Base-by-base conservation (phyloP, 805 yeast species). In the Starmerella gropengiesseri region DNA sequence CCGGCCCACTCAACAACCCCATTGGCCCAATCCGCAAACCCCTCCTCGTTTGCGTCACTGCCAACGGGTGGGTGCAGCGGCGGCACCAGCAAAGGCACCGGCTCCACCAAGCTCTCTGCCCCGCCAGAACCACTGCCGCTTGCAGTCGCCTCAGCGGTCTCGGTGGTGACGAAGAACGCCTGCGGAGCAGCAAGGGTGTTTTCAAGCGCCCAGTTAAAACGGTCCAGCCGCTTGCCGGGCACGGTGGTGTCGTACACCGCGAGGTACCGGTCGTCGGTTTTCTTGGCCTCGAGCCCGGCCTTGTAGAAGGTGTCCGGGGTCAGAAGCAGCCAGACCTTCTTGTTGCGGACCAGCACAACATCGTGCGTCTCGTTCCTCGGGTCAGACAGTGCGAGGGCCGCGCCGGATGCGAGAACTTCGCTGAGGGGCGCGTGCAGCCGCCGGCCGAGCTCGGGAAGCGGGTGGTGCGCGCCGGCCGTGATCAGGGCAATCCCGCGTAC, bases 1-100 rank as follows among this genome's bases (percentile, higher is more conserved):
- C 54, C 56, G 3, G 38, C 31, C 55, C 55, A 51, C 21, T 53
- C 54, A 2, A 27, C n/a, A 17, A 49, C 13, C n/a, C 17, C 43
- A 21, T 47, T 48, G 5, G 53, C 40, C 55, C 55, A 51, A 28
- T 53, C 56, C 13, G 41, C 39, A 20, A 44, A 42, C 16, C 20
- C 46, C 9, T 21, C 44, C 18, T 43, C 40, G 13, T 20, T 14
- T 3, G 16, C 41, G 11, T 27, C 17, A n/a, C 28, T 17, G 11
- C 17, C n/a, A n/a, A n/a, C 14, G 3, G 46, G 38, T 2, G 41
- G 30, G 4, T 17, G 11, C 23, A 44, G 34, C 2, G 37, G 34
- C 14, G 49, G 49, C 2, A 41, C 39, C 1, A 28, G 22, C 12
- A 43, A 7, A 4, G 18, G 22, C 7, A 14, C 25, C 2, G 23